Conservation (phyloP, 225 moss, liverwort and hornwort genomes). For the Lunularia cruciata region DNA sequence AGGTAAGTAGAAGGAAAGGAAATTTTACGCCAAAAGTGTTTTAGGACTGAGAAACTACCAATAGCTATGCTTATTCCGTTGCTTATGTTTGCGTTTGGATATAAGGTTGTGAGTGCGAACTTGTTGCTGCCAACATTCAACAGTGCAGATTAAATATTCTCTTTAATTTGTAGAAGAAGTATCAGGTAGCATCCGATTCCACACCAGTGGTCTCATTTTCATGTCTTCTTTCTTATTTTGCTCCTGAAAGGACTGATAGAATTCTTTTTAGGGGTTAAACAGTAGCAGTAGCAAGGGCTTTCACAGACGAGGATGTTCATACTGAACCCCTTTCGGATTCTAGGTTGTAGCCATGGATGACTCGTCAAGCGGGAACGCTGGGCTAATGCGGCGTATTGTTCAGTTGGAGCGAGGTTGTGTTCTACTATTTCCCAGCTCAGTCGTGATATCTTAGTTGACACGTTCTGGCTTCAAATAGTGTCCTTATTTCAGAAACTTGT, state of each 20-base stretch:
- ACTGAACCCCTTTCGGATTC: background rate
- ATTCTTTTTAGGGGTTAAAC: no score
- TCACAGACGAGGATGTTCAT: background rate
- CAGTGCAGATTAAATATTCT: no score
- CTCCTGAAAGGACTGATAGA: background rate
- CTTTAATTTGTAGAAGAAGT: background rate
- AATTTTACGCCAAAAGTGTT: background rate
- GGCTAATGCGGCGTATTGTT: slow-evolving; percentile 87
- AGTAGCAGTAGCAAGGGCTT: background rate
- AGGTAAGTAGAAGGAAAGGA: background rate
- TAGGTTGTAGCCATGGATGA: slow-evolving; percentile 54
- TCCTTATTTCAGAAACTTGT: no score
- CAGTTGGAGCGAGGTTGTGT: slow-evolving; percentile 78
- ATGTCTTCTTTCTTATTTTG: background rate
- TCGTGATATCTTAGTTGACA: background rate
- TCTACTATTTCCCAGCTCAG: background rate
- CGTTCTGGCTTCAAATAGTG: background rate
- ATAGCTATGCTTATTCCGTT: background rate
- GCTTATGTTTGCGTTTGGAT: no score
- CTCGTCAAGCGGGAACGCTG: slow-evolving; percentile 62
- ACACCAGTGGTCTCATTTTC: background rate
- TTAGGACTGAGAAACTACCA: background rate
- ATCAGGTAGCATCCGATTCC: background rate
- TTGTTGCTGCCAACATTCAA: no score
- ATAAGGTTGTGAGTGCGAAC: no score